phyloP scores from a whole-genome alignment of 2,329 filamentous ascomycete species.

The Calonectria ilicicola region DNA sequence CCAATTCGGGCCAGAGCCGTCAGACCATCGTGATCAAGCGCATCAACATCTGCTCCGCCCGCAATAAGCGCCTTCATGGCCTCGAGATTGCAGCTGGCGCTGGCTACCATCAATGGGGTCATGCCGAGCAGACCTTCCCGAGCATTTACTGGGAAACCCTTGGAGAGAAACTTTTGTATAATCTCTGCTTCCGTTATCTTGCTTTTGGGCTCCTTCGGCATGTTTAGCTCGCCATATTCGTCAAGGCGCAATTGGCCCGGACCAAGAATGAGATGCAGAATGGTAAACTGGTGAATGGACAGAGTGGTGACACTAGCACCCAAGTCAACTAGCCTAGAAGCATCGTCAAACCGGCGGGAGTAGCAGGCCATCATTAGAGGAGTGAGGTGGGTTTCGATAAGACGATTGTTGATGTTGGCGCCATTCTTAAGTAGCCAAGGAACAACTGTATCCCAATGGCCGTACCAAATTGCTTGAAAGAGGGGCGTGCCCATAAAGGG shows the following conservation, averaged over 20 bases:
- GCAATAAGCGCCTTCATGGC: slow-evolving; percentile 40
- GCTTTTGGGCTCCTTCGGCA: slow-evolving; percentile 15
- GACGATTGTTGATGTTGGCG: slow-evolving; percentile 38
- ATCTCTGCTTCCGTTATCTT: slow-evolving; percentile 39
- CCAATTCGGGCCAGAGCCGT: slow-evolving; percentile 39
- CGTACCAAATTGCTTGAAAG: slow-evolving; percentile 43
- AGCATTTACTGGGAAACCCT: slow-evolving; percentile 42
- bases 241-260: slow-evolving; percentile 36
- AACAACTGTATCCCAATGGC: slow-evolving; percentile 41
- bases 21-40: slow-evolving; percentile 40
- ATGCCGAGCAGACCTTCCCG: slow-evolving; percentile 41
- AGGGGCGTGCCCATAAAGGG: slow-evolving; percentile 43
- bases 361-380: slow-evolving; percentile 44
- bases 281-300: slow-evolving; percentile 42
- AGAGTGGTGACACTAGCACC: slow-evolving; percentile 39
- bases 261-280: slow-evolving; percentile 42
- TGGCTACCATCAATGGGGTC: slow-evolving; percentile 44
- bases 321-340: slow-evolving; percentile 39
- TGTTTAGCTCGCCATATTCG: slow-evolving; percentile 34
- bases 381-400: slow-evolving; percentile 42
- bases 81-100: slow-evolving; percentile 40
- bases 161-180: slow-evolving; percentile 39
- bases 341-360: slow-evolving; percentile 42
- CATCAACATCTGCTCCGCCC: slow-evolving; percentile 40
- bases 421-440: slow-evolving; percentile 43